Conservation (phyloP, 2,329 filamentous ascomycete species). For the Neocatenulostroma microsporum region DNA sequence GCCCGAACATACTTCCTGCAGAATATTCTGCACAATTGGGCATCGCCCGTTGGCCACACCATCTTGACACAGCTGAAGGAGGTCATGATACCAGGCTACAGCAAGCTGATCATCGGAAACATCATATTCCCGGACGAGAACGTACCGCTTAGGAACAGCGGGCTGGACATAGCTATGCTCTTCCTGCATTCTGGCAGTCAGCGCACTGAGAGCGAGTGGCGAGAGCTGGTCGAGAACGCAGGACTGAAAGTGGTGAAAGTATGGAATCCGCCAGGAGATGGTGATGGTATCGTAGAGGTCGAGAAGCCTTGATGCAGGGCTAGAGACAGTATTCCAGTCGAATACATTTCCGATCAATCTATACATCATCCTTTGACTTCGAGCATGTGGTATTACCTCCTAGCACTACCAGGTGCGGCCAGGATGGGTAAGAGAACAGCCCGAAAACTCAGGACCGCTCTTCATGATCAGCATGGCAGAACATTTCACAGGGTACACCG, state of each 20-base stretch:
- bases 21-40: slow-evolving; percentile 24
- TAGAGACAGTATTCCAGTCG: too few species aligned
- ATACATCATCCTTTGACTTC: too few species aligned
- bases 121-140: slow-evolving; percentile 18
- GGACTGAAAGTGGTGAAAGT: slow-evolving; percentile 12
- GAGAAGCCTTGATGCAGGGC: slow-evolving; percentile 4
- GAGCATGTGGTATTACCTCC: too few species aligned
- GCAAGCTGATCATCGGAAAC: slow-evolving; percentile 22
- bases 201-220: slow-evolving; percentile 36
- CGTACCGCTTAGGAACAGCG: slow-evolving; percentile 10
- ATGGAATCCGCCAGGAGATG: slow-evolving; percentile 11
- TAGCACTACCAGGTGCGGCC: too few species aligned
- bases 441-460: too few species aligned
- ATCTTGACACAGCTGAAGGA: slow-evolving; percentile 15
- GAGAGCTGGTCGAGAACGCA: slow-evolving; percentile 12
- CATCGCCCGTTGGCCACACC: slow-evolving; percentile 10
- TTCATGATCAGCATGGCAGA: too few species aligned
- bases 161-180: slow-evolving; percentile 39
- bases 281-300: slow-evolving; percentile 13
- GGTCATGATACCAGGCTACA: slow-evolving; percentile 20
- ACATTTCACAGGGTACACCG: too few species aligned
- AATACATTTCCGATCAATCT: too few species aligned
- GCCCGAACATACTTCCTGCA: slow-evolving; percentile 20
- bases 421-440: too few species aligned
- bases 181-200: slow-evolving; percentile 30